phyloP scores from a whole-genome alignment of 768 basidiomycete genomes.

The Tulasnella sp. region DNA sequence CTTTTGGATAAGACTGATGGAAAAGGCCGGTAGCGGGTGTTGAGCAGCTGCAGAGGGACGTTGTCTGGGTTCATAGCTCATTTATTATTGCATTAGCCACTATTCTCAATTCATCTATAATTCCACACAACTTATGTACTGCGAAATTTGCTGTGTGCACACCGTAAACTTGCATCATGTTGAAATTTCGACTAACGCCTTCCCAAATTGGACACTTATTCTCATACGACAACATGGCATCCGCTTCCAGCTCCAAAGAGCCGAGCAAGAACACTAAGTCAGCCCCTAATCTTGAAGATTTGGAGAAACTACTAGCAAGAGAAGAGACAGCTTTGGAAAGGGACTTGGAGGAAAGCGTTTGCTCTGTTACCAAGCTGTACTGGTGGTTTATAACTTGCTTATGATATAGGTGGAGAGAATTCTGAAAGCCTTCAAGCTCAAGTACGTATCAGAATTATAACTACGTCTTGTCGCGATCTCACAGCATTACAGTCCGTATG shows the following conservation, averaged over 20 bases:
- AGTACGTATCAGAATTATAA: constrained; percentile 39
- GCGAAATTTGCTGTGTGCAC: too few relatives aligned
- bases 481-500: constrained; percentile 59
- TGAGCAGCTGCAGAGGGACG: too few relatives aligned
- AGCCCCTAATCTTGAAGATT: constrained; percentile 35
- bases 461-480: neutral
- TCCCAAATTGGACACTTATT: neutral
- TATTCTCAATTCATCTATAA: too few relatives aligned
- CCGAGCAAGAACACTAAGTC: neutral
- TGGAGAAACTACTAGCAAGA: constrained; percentile 67
- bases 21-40: constrained; percentile 16
- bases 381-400: neutral
- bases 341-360: constrained; percentile 52
- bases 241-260: constrained; percentile 12
- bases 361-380: neutral
- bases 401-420: constrained; percentile 51
- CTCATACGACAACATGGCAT: constrained; percentile 6
- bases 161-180: too few relatives aligned
- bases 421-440: constrained; percentile 88
- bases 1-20: constrained; percentile 64
- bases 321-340: constrained; percentile 79
- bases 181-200: neutral
- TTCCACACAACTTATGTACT: too few relatives aligned
- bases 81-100: too few relatives aligned
- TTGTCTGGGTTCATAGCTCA: too few relatives aligned